Base-by-base conservation (phyloP, 129 eudicot species). In the Logfia minima region DNA sequence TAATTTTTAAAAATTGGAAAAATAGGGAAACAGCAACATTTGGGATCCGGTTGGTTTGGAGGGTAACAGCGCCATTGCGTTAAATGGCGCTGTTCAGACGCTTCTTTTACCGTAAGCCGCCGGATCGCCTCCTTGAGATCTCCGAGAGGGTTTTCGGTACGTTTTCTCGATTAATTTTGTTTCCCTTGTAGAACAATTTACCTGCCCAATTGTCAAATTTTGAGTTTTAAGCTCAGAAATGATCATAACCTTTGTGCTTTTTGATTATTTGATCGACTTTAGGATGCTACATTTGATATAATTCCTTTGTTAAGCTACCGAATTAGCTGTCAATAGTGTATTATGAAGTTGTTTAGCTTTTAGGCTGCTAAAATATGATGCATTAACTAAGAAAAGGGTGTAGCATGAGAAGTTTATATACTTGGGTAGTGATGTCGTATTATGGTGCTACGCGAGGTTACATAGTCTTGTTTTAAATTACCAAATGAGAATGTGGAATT, bases 21-120 rank as follows among this genome's bases (percentile, higher is more conserved):
- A 23, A 37, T 74, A 78, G 77, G 65, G 80, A 75, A 63, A n/a
- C 69, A 79, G 14, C 58, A 76, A 64, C 77, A 91, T 78, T 75
- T 85, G 92, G 97, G 92, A 90, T 90, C 92, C 85, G 88, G 86
- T 87, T 59, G 72, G 77, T 48, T 48, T 48, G 55, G 85, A 83
- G 51, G 76, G 83, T 68, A 84, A 89, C 98, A 90, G 98, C 97
- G 98, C 97, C 98, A 90, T 85, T 65, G 31, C 17, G 1, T 10
- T 84, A 71, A 83, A 93, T 93, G 98, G 97, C 98, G 98, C 98
- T 93, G 98, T 90, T 93, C 84, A 88, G 92, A 71, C 85, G 97
- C 43, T 89, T 93, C 90, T 93, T 93, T 23, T 93, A 90, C 58
- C 83, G 97, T 82, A 93, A 86, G 83, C 98, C 98, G 78, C 98